These are phyloP conservation scores for Syncephalastrum monosporum DNA, from an alignment of 371 early-diverging fungal species.

Conservation along the genomic window DNA sequence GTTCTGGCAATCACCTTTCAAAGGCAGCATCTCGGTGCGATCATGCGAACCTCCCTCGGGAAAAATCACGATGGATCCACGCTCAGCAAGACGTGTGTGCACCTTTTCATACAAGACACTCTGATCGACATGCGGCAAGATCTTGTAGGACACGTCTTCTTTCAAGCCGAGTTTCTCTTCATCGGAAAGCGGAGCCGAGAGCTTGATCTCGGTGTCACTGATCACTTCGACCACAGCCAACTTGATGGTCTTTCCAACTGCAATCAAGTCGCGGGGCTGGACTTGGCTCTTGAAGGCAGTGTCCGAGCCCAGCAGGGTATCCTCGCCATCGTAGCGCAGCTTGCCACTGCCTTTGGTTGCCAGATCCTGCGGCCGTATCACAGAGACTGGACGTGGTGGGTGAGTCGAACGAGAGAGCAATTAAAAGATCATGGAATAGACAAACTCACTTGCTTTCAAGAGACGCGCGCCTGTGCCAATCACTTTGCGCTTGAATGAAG, in stretches of 20 bases:
- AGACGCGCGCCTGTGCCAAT: conserved; percentile 68
- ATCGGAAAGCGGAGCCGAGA: conserved; percentile 47
- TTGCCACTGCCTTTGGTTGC: conserved; percentile 59
- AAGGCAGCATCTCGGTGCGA: conserved; percentile 81
- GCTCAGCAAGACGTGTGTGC: conserved; percentile 57
- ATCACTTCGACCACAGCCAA: conserved; percentile 59
- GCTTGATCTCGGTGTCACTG: conserved; percentile 63
- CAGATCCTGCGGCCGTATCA: conserved; percentile 79
- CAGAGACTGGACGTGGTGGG: conserved; percentile 59
- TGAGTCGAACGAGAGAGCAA: neutral
- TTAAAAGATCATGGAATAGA: neutral
- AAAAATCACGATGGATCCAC: conserved; percentile 81
- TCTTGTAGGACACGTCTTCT: conserved; percentile 39
- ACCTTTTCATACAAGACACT: conserved; percentile 70
- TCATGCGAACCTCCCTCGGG: conserved; percentile 94
- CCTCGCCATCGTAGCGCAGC: conserved; percentile 37
- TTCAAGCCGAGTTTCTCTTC: neutral
- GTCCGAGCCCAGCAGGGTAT: conserved; percentile 45
- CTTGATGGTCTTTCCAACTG: conserved; percentile 42
- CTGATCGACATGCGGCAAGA: conserved; percentile 80
- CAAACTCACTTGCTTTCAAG: conserved; percentile 52
- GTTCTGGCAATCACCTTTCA: conserved; percentile 54
- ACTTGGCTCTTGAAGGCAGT: conserved; percentile 63
- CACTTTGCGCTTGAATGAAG: conserved; percentile 68
- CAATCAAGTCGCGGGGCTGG: conserved; percentile 48